These are phyloP conservation scores for Trichopus zeylanicus DNA, from an alignment of 116 monocot genomes.

Conservation along the genomic window DNA sequence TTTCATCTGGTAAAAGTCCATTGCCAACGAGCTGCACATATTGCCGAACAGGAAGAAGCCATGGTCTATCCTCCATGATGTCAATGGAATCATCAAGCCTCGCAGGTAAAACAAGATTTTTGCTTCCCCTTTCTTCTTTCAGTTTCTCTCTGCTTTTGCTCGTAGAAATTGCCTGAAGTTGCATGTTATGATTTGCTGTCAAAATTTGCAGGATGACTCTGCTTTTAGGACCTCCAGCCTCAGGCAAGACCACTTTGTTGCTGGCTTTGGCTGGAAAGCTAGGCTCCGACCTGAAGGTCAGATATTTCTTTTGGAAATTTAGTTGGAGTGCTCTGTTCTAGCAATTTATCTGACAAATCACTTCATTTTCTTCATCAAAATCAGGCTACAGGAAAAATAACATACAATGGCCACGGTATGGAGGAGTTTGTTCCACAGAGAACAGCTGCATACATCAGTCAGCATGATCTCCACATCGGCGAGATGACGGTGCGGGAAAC, in stretches of 20 bases:
- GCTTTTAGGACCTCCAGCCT: constrained; percentile 50
- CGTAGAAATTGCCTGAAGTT: no score
- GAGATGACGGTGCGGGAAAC: constrained; percentile 66
- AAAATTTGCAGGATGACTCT: constrained; percentile 42
- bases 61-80: constrained; percentile 29
- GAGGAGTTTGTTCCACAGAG: constrained; percentile 56
- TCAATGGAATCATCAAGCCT: constrained; percentile 46
- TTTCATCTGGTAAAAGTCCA: background rate
- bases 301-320: background rate
- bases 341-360: background rate
- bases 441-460: constrained; percentile 54
- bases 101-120: constrained; percentile 34
- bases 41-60: constrained; percentile 33
- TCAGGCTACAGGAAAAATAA: constrained; percentile 39
- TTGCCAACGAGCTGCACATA: constrained; percentile 22
- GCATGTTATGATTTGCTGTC: no score
- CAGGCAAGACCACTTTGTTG: constrained; percentile 47
- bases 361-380: background rate
- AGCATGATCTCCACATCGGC: constrained; percentile 49
- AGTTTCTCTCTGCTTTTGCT: no score
- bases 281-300: constrained; percentile 25
- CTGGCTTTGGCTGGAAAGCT: constrained; percentile 54
- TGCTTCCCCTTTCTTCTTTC: no score
- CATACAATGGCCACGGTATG: constrained; percentile 58
- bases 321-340: background rate